A percentile compares a stretch with the other conserved stretches of the same genome.
Evolutionary conservation across 345 rosid genomes (phyloP).

Genomic region (Microcos paniculata): DNA sequence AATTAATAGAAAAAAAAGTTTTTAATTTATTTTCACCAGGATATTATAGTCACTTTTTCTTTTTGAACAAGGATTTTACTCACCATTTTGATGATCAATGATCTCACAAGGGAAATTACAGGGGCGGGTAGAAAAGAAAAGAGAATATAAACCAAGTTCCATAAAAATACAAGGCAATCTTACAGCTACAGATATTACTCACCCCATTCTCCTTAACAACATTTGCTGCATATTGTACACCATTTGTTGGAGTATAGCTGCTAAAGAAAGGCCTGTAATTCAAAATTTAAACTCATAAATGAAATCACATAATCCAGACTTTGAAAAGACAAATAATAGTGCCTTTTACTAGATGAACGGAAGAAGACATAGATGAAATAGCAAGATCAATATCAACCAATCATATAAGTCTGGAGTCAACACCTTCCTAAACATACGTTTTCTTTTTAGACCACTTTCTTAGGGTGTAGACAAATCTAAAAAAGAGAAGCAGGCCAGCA

Average conservation of each 20-base stretch:
- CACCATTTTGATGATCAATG: background rate
- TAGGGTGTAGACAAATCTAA: too few relatives aligned
- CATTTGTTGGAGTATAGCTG: slow-evolving; percentile 40
- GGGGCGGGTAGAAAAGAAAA: slow-evolving; percentile 6
- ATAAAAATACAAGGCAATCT: slow-evolving; percentile 7
- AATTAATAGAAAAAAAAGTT: background rate
- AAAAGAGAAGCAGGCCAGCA: too few relatives aligned
- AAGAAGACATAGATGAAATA: too few relatives aligned
- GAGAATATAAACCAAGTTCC: background rate
- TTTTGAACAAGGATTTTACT: background rate
- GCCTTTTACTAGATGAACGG: too few relatives aligned
- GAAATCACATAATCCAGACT: too few relatives aligned
- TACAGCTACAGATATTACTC: slow-evolving; percentile 26
- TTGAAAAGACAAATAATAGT: too few relatives aligned
- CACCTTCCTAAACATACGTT: too few relatives aligned
- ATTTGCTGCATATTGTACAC: slow-evolving; percentile 57
- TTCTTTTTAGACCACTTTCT: too few relatives aligned
- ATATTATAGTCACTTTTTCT: background rate
- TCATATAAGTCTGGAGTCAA: too few relatives aligned
- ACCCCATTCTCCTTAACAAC: slow-evolving; percentile 69
- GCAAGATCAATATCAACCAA: too few relatives aligned
- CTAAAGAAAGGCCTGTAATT: slow-evolving; percentile 60
- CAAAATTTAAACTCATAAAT: background rate
- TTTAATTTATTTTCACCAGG: background rate
- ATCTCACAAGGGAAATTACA: background rate